phyloP scores from a whole-genome alignment of 2,329 filamentous ascomycete species.

The Botrytis paeoniae region DNA sequence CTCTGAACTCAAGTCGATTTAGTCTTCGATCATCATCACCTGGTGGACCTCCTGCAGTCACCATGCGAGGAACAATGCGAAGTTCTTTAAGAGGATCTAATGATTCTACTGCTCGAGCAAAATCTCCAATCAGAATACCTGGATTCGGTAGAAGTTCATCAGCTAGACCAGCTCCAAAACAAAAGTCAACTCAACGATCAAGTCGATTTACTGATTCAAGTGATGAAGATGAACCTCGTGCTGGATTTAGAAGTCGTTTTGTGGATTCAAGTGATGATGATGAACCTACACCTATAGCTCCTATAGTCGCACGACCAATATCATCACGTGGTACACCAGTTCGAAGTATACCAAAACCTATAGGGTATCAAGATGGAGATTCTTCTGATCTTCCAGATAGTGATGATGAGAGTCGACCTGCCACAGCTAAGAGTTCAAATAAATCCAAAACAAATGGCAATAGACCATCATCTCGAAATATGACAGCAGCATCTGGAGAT shows the following conservation, averaged over 20 bases:
- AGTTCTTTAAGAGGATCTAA: conserved; percentile 38
- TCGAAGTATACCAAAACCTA: conserved; percentile 50
- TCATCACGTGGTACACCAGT: conserved; percentile 30
- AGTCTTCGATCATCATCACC: conserved; percentile 71
- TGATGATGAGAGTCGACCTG: conserved; percentile 46
- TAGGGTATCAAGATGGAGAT: conserved; percentile 53
- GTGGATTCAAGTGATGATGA: conserved; percentile 61
- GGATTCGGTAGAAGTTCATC: conserved; percentile 31
- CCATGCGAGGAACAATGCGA: conserved; percentile 38
- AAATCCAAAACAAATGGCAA: conserved; percentile 22
- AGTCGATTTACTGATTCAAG: conserved; percentile 39
- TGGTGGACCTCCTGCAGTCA: conserved; percentile 45
- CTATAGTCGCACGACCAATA: conserved; percentile 15
- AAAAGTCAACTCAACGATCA: conserved; percentile 22
- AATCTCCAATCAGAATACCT: conserved; percentile 25
- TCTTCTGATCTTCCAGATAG: conserved; percentile 61
- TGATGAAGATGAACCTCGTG: conserved; percentile 36
- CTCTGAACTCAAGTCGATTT: conserved; percentile 56
- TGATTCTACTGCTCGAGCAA: conserved; percentile 23
- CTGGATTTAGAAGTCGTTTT: conserved; percentile 50
- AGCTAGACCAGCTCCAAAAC: conserved; percentile 23
- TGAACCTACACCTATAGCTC: conserved; percentile 27
- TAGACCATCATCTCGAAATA: conserved; percentile 19
- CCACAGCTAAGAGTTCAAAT: conserved; percentile 24
- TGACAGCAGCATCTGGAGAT: conserved; percentile 31